Evolutionary conservation across 257 asterid species (phyloP), one percentile per base, ranked within the genome.

Genomic region (Salvia hispanica): DNA sequence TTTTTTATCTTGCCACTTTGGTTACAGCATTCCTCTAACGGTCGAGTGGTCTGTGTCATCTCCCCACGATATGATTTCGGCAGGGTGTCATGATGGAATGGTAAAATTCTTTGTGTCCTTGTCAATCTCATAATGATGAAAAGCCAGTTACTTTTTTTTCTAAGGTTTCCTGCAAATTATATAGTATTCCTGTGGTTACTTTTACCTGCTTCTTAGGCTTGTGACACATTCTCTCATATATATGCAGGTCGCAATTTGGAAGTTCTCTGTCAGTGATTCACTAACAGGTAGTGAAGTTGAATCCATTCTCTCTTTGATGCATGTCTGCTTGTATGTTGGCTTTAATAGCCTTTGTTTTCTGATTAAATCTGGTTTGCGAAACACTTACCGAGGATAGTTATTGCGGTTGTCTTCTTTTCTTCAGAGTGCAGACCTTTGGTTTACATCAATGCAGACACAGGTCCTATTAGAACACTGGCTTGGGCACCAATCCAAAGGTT

Each of bases 61-160:
- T 66, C 89, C 89, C 42, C 80, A 81, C 70, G 97, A 94, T 83
- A 82, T 72, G 87, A 84, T 94, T 79, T 65, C 91, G 80, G 89
- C 91, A 47, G 99, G 99, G 71, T 94, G 95, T 85, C 97, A 94
- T 71, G 97, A 94, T 82, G 99, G 97, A 78, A 88, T 83, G 97
- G 99, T 94, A 91, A 64, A 65, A 47, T 64, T 25, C 69, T 64
- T 58, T 63, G 57, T 54, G 21, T 61, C 55, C 67, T 66, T 71
- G 43, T 31, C 33, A 25, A 46, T 52, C 67, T 60, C 52, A 8
- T 67, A 28, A 37, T 58, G 18, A 62, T 53, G 50, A 46, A 39
- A 57, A 37, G 31, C 31, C n/a, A 54, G 51, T 25, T 25, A 9
- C 18, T 9, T 18, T 56, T 40, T 16, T 45, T 60, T 16, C 64